Evolutionary conservation across 805 yeast species (phyloP).

Genomic region (Zygosaccharomyces lentus): DNA sequence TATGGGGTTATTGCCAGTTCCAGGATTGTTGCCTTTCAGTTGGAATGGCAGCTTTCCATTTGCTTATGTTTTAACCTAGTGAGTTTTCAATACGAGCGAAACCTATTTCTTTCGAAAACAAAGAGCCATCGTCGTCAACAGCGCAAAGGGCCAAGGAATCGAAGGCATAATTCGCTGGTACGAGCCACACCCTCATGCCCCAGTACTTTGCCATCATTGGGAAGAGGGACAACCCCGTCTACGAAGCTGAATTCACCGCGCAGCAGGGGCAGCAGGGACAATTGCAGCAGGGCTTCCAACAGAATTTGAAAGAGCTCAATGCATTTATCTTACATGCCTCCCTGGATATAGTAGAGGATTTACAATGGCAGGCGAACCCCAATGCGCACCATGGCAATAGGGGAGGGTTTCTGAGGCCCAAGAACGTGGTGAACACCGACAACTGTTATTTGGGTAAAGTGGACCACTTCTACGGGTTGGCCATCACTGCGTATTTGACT

Average conservation of each 20-base stretch:
- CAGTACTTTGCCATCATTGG: constrained; percentile 88
- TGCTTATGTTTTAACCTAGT: too few species aligned
- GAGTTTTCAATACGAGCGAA: background rate
- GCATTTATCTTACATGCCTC: constrained; percentile 89
- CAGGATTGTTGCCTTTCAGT: background rate
- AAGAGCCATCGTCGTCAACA: background rate
- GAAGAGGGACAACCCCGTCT: constrained; percentile 77
- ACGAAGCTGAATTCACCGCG: constrained; percentile 66
- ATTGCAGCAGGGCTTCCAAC: constrained; percentile 53
- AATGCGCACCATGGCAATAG: constrained; percentile 13
- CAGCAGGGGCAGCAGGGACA: constrained; percentile 59
- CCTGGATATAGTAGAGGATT: constrained; percentile 84
- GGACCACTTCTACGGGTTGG: constrained; percentile 80
- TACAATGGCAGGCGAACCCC: constrained; percentile 69
- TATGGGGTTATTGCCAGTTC: constrained; percentile 1
- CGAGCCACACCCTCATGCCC: constrained; percentile 46
- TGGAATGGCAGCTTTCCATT: background rate
- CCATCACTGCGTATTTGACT: constrained; percentile 80
- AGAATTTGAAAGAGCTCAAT: constrained; percentile 69
- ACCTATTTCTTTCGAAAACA: background rate
- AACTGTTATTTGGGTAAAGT: constrained; percentile 62
- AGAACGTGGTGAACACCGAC: constrained; percentile 21
- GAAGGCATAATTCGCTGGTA: background rate
- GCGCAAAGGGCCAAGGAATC: background rate
- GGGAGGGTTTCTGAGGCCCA: constrained; percentile 29